Base-by-base conservation (phyloP, 352 stramenopile species). In the Pythium scleroteichum region DNA sequence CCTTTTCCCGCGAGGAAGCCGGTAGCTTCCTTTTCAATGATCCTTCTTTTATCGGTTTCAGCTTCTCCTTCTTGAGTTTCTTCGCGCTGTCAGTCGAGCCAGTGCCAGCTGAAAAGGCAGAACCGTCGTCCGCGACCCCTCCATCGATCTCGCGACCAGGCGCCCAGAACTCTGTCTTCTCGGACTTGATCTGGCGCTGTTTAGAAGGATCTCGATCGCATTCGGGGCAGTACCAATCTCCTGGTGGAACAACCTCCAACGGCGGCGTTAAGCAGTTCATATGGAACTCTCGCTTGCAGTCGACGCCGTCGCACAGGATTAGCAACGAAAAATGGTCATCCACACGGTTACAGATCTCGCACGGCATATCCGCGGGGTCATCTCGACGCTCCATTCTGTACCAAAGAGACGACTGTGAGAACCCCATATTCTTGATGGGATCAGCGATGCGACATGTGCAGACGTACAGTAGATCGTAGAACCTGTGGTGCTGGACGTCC, bases 231-330 rank as follows among this genome's bases (percentile, higher is more conserved):
- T 81, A 92, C 86, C 86, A 95, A 41, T 91, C 70, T 8, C 86
- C 86, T 23, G 71, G 66, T 7, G 86, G 86, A 14, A 94, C 75
- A 8, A 68, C 48, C 12, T 76, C 58, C 7, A 95, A 69, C 19
- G 86, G 86, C 8, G 86, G 86, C 16, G 44, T 76, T 26, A 95
- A 67, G 49, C 86, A 95, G 42, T 88, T 87, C 82, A 93, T 94
- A 64, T 95, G 86, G 64, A 90, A 95, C 65, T 94, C 84, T 1
- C 81, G 79, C 56, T 90, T 88, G 66, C 86, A 95, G 46, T 85
- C 73, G 29, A 87, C 75, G 19, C 84, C 84, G 35, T 95, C 86
- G 47, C 86, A 95, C n/a, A 95, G 67, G 57, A 95, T 91, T 6
- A 92, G 62, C 55, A 89, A 75, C 46, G 84, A 94, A 42, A 85